These are phyloP conservation scores for Punica granatum DNA, from an alignment of 345 rosid species.

Conservation along the genomic window DNA sequence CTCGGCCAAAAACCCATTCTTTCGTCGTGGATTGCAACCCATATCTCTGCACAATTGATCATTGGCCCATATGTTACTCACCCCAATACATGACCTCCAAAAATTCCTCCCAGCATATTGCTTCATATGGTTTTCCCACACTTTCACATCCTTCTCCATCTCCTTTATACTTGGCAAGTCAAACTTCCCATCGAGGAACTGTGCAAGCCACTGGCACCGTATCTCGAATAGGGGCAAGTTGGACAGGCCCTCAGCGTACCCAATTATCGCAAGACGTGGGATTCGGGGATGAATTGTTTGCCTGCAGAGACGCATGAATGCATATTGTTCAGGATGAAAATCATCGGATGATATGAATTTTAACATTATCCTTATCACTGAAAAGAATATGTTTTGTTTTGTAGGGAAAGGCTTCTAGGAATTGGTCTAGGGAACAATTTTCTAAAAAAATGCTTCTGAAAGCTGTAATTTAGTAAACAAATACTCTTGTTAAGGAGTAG, in stretches of 20 bases:
- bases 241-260: constrained; percentile 21
- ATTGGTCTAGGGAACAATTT: background rate
- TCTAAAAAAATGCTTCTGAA: background rate
- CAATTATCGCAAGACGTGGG: constrained; percentile 24
- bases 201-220: constrained; percentile 22
- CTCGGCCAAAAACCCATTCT: constrained; percentile 25
- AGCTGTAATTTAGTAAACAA: constrained; percentile 24
- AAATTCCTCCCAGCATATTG: constrained; percentile 9
- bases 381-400: too few relatives aligned
- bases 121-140: constrained; percentile 24
- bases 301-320: constrained; percentile 6
- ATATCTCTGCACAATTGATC: constrained; percentile 28
- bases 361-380: constrained; percentile 7
- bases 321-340: too few relatives aligned
- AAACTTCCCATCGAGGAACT: constrained; percentile 16
- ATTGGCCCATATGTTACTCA: constrained; percentile 21
- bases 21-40: constrained; percentile 20
- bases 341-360: too few relatives aligned
- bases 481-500: background rate
- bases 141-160: constrained; percentile 21
- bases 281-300: constrained; percentile 27
- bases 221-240: constrained; percentile 18
- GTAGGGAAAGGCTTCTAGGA: background rate
- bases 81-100: constrained; percentile 17
- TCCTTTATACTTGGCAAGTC: constrained; percentile 17